Evolutionary conservation across 306 rosid species (phyloP), one percentile per base, ranked within the genome.

Genomic region (Gynostemma pentaphyllum): DNA sequence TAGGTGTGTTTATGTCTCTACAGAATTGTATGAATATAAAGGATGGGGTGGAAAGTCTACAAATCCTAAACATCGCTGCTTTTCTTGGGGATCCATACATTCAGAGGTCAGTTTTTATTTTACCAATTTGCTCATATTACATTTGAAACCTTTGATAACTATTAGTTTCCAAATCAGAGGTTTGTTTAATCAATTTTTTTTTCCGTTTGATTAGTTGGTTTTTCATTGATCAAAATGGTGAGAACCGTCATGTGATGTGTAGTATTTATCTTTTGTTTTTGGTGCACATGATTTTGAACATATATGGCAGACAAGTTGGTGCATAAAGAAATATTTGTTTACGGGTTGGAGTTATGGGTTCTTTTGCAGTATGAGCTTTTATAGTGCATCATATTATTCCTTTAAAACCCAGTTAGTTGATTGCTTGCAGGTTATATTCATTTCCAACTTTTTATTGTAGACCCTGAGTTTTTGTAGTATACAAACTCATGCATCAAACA

Each of bases 31-130:
- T 70, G 94, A 94, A 77, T 82, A 85, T 60, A 89, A 80, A 73
- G 99, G 95, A 66, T 83, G 75, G 67, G 79, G 89, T 15, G 87
- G 95, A 70, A 89, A 80, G 82, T 80, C 95, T 28, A 90, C 94
- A 26, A 81, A 84, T 70, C 79, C 86, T 46, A 86, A 79, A 70
- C 96, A 86, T 40, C 85, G 80, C 12, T 82, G 87, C 76, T 80
- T 81, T 39, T 70, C 96, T 11, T 89, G 96, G 96, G 95, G 96
- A 42, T 79, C 90, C 45, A 86, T 82, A 64, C 78, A 80, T 73
- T 75, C 87, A 6, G 99, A 94, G 99, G 99, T 88, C 61, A 76
- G 86, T 82, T 45, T 29, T 45, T 61, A 55, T 30, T 66, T 62
- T 69, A 46, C 64, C 64, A 37, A 1, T 4, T 59, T 63, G 45